Percentiles rank a stretch among this genome's conserved stretches.
Evolutionary conservation across 208 protist species (phyloP).

Genomic region (Naegleria fowleri): DNA sequence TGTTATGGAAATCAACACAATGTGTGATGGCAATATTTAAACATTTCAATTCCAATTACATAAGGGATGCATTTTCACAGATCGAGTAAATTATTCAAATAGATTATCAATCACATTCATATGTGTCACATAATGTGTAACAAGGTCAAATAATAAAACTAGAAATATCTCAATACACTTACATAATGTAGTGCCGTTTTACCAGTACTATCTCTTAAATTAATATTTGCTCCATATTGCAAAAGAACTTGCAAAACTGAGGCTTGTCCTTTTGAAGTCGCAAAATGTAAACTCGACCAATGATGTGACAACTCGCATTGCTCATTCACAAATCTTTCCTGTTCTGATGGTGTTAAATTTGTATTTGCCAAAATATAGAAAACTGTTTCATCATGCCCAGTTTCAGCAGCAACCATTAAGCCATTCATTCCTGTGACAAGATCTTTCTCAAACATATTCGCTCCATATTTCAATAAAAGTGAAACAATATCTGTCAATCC

Average conservation of each 20-base stretch:
- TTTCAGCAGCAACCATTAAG: not conserved
- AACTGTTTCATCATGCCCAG: not conserved
- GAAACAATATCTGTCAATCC: not conserved
- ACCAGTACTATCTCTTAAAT: not conserved
- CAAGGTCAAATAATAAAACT: not conserved
- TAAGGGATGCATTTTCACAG: no score
- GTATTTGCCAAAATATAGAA: not conserved
- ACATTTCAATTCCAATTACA: no score
- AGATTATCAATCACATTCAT: not conserved
- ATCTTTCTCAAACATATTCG: not conserved
- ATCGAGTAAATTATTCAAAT: not conserved
- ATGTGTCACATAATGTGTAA: not conserved
- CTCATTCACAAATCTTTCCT: not conserved
- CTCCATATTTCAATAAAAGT: not conserved
- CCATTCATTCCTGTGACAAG: not conserved
- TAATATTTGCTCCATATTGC: not conserved
- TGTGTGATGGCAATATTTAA: no score
- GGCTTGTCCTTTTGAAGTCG: not conserved
- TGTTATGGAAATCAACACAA: no score
- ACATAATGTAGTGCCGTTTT: not conserved
- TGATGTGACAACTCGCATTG: not conserved
- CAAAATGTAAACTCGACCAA: not conserved
- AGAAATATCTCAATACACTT: no score
- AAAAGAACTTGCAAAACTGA: not conserved
- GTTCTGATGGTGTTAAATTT: not conserved